Base-by-base conservation (phyloP, 2,329 filamentous ascomycete genomes). In the Xylariomycetidae sp. region DNA sequence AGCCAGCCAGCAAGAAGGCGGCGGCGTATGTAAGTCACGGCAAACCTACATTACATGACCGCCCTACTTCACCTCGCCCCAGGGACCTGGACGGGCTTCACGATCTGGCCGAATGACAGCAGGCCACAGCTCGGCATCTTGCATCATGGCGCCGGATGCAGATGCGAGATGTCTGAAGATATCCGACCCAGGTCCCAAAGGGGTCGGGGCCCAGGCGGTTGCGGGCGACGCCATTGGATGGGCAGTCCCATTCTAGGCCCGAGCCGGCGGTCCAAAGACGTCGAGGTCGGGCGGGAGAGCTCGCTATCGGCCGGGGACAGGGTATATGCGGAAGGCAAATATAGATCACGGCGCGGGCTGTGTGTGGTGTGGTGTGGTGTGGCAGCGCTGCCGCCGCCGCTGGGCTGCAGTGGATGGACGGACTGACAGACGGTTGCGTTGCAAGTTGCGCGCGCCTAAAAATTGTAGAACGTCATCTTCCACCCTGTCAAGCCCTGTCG, bases 191-290 rank as follows among this genome's bases (percentile, higher is more conserved):
- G 19, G 19, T 19, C 34, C 38, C 29, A 33, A 35, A 37, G 25
- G 24, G 27, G 37, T 22, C n/a, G 24, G 31, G 29, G 30, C 25
- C 31, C 8, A 25, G 32, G 38, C 38, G 32, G 32, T 25, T 30
- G 25, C n/a, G 23, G 20, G 22, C 22, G 35, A 25, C 29, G 16
- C 40, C 22, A 52, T 52, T 50, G 47, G 48, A n/a, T 25, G 28
- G 37, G n/a, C 16, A 16, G 36, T 38, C 36, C 35, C 40, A 39
- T 50, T 44, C 35, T 42, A 36, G 33, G 39, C 28, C 18, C 35
- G 22, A 19, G 25, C 29, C 27, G 31, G 40, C 30, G 37, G 37
- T 34, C 25, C 26, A 34, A 31, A 38, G 33, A 35, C 29, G 37
- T 36, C 16, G 10, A 27, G 38, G 34, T 29, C 30, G 31, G 33